Evolutionary conservation across 2,329 filamentous ascomycete species (phyloP).

Genomic region (Paradendryphiella salina): DNA sequence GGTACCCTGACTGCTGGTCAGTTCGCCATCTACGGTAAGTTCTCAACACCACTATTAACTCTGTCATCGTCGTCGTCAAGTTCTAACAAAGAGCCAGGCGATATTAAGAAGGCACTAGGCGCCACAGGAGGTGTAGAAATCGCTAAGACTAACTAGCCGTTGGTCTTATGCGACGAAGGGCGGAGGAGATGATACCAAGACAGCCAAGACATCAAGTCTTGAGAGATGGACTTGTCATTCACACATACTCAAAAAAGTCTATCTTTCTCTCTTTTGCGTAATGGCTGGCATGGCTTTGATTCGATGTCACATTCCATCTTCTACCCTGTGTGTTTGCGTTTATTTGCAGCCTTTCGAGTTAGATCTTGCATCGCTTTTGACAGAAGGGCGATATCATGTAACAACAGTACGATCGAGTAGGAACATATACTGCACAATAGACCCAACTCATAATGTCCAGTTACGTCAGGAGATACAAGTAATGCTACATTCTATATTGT

Average conservation of each 20-base stretch:
- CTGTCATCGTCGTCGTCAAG: no score
- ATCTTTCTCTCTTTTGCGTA: slow-evolving; percentile 38
- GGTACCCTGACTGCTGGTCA: slow-evolving; percentile 65
- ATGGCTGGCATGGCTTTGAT: slow-evolving; percentile 29
- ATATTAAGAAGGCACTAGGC: slow-evolving; percentile 53
- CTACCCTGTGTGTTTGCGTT: slow-evolving; percentile 33
- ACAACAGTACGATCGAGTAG: slow-evolving; percentile 38
- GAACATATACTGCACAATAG: slow-evolving; percentile 38
- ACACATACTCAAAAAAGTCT: slow-evolving; percentile 33
- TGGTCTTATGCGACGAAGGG: slow-evolving; percentile 5
- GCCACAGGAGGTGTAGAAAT: slow-evolving; percentile 65
- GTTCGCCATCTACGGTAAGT: slow-evolving; percentile 77
- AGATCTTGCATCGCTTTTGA: slow-evolving; percentile 30
- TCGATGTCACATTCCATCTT: slow-evolving; percentile 22
- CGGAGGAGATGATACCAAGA: slow-evolving; percentile 33
- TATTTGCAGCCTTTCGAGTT: slow-evolving; percentile 27
- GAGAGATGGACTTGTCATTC: slow-evolving; percentile 13
- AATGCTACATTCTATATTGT: neutral
- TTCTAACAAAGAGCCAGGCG: slow-evolving; percentile 33
- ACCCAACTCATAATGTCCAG: slow-evolving; percentile 27
- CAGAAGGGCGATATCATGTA: slow-evolving; percentile 29
- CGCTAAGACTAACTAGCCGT: slow-evolving; percentile 28
- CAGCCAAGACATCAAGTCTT: slow-evolving; percentile 27
- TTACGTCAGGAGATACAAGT: neutral
- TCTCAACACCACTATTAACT: no score